Evolutionary conservation across 768 basidiomycete genomes (phyloP), one percentile per base, ranked within the genome.

Genomic region (Boletus rex-veris): DNA sequence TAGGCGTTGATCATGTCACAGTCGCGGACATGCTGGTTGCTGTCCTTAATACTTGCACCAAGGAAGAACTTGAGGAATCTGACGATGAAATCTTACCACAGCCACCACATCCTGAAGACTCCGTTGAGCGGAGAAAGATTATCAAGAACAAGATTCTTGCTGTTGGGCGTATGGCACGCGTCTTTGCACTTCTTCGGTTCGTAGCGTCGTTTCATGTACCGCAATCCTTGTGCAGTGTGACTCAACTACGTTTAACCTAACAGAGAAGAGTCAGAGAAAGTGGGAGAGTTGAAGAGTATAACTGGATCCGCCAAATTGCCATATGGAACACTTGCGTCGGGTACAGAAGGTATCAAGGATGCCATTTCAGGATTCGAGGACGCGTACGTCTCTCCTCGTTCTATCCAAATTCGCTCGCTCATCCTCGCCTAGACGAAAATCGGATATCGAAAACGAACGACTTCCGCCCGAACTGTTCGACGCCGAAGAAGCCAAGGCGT

Each of bases 101-200:
- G 0, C 57, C 65, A 3, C 52, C 69, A 19, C 60, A 64, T 4
- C 70, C 72, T 16, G 77, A 75, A 24, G 85, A 88, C 21, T 68
- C 77, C 2, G 68, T 75, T 6, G 92, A 96, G 69, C 86, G 93
- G 52, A 80, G 92, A 64, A 88, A 90, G 68, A 78, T 90, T 57
- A 97, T 99, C 80, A 97, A 95, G 77, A 96, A 90, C 78, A 99
- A 98, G 80, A 98, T 99, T 58, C 82, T 98, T 74, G 94, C 94
- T 47, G 93, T 99, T 37, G 97, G 96, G 33, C 80, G 94, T 58
- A 95, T 99, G 90, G 87, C 94, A 12, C 80, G 94, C 42, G 93
- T 99, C 28, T 98, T 99, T 74, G 90, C 95, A 4, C 79, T 99
- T 33, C 84, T 99, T 54, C 89, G 95, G 92, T 96, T 53, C 55